Base-by-base conservation (phyloP, 257 asterid species). In the Plantago major region DNA sequence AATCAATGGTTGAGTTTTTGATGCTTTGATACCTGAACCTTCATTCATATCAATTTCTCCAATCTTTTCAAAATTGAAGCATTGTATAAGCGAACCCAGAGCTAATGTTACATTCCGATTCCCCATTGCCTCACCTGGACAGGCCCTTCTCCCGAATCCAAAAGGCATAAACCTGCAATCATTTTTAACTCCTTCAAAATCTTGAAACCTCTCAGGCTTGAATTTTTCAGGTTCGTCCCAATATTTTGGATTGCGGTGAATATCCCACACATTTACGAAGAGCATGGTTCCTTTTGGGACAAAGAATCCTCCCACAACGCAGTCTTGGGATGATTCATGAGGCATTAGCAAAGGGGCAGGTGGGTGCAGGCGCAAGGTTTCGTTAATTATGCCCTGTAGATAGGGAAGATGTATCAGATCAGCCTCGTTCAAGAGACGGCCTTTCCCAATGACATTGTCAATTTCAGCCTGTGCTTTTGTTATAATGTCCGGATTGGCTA, bases 261-360 rank as follows among this genome's bases (percentile, higher is more conserved):
- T 68, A 18, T 14, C 30, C 69, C 61, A 64, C 14, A 42, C 46
- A 7, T 64, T 64, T 30, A 64, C 61, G 44, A 52, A 64, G 2
- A 64, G 69, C 1, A 64, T 64, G 3, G 71, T 66, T 14, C 71
- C 71, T 2, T 64, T 33, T 7, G 71, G 71, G n/a, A 66, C 43
- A 38, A 11, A 44, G 43, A 30, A 66, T 3, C 57, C 67, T 0
- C 58, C 73, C 11, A 68, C 49, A 1, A 42, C 46, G 47, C 73
- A 68, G 9, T 60, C 67, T 14, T 56, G 43, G 0, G 73, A 68
- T 13, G 67, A 68, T 11, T 43, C 16, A 46, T 61, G 67, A 7
- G 63, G 63, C 40, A 52, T 0, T 33, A 68, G 30, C 15, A 68
- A 40, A 3, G 73, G 73, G 3, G 17, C 58, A 0, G 62, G 43